Evolutionary conservation across 2,329 filamentous ascomycete genomes (phyloP).

Genomic region (Sordariomycetes sp.): DNA sequence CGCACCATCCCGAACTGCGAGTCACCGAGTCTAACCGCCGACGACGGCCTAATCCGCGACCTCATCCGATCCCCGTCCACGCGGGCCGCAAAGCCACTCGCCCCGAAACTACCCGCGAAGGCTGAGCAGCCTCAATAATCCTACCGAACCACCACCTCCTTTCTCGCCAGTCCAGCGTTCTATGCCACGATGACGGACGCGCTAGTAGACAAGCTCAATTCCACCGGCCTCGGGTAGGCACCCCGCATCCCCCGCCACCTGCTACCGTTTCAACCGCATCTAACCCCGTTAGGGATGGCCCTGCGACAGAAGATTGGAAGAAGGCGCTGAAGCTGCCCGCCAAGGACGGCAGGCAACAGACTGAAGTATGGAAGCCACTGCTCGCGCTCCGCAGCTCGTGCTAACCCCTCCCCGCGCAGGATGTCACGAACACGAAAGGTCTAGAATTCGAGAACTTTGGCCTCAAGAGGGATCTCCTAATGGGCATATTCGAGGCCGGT

Average conservation of each 20-base stretch:
- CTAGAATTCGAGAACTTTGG: conserved; percentile 96
- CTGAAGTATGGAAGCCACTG: conserved; percentile 46
- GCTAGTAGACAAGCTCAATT: conserved; percentile 32
- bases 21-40: neutral
- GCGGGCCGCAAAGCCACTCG: neutral
- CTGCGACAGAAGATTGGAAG: conserved; percentile 59
- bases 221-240: conserved; percentile 27
- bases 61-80: neutral
- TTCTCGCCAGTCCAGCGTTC: conserved; percentile 7
- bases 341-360: conserved; percentile 70
- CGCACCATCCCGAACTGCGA: neutral
- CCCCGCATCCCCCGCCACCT: neutral
- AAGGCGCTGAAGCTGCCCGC: conserved; percentile 59
- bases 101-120: neutral
- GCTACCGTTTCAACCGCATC: neutral
- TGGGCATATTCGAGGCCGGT: conserved; percentile 98
- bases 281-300: conserved; percentile 19
- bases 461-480: conserved; percentile 88
- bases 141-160: neutral
- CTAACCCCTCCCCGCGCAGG: conserved; percentile 37
- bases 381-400: conserved; percentile 5
- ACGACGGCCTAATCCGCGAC: neutral
- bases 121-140: neutral
- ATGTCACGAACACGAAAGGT: conserved; percentile 97
- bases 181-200: conserved; percentile 30